Evolutionary conservation across 441 rosid species (phyloP), one percentile per base, ranked within the genome.

Genomic region (Geranium incanum): DNA sequence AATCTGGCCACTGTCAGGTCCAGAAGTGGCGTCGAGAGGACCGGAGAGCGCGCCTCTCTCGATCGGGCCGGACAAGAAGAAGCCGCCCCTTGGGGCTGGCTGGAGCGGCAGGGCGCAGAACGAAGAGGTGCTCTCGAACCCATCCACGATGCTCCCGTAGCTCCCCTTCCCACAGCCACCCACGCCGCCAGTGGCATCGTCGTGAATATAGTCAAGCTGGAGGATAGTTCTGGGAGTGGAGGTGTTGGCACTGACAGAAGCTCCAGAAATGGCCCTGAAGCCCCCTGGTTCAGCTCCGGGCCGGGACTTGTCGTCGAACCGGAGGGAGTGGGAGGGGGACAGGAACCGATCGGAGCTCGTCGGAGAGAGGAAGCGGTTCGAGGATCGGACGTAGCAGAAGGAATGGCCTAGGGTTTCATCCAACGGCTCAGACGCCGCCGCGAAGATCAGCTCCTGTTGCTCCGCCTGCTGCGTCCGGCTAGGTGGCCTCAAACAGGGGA

Each of bases 341-440:
- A 87, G 70, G 72, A 91, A 89, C n/a, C 94, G 97, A 84, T 88
- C 94, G 57, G 94, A 80, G 62, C 85, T 77, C 73, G 90, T 84
- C 1, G 97, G 97, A 4, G 97, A 89, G 43, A 88, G 60, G 72
- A 89, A 93, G 50, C 91, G 93, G 69, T 86, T 88, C 21, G 98
- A 89, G 52, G 95, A 89, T 65, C 95, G 91, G 62, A 87, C 93
- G 84, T 91, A 89, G 80, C 90, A 86, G 85, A 89, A 91, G 59
- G 97, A 91, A 79, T 88, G 97, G 43, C 96, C 98, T 6, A 91
- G 84, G 75, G 95, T 88, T 77, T 93, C 98, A 76, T 91, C 97
- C 75, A 91, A 87, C 38, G 91, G 95, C 74, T 83, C 91, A 37
- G 86, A 68, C 6, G 86, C 68, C n/a, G 89, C 68, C n/a, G 89